Evolutionary conservation across 345 rosid genomes (phyloP), one percentile per base, ranked within the genome.

Genomic region (Pistacia integerrima): DNA sequence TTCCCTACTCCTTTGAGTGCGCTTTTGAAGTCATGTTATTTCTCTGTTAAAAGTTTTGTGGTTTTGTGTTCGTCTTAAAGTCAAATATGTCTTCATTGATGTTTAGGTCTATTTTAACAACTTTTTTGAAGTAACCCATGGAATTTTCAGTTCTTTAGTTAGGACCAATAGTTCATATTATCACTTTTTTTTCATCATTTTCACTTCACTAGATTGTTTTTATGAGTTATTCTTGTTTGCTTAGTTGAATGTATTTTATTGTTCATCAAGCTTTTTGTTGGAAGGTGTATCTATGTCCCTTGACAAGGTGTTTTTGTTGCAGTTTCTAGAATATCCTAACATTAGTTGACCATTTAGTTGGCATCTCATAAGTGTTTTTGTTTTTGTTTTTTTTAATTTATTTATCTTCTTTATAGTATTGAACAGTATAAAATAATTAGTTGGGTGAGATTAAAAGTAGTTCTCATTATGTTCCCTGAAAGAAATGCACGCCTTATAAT

Each of bases 31-130:
- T 62, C 68, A 14, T 71, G 28, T 17, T 61, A 33, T 55, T 69
- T 76, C 69, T 77, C 74, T 38, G 36, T 64, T 80, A n/a, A 16
- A 16, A 64, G 64, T 76, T 20, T 16, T 46, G 12, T 48, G 54
- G 46, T 46, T 20, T n/a, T 51, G 52, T 66, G 68, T 48, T 30
- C 60, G 1, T 38, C 52, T 52, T 11, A 25, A 74, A 35, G 22
- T 65, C 51, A 54, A 56, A n/a, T 25, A 20, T 14, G 12, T 17
- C 52, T 64, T 33, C 62, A 33, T 16, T 52, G 5, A 17, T 46
- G 17, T 14, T 25, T 30, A 51, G 20, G 61, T 25, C 6, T n/a
- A 41, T 22, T 33, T 41, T 67, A 67, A 41, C 49, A 30, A 57
- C 8, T 0, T 22, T 12, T 71, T 64, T 49, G 16, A 28, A 54